Evolutionary conservation across 352 stramenopile species (phyloP).

Genomic region (Pythium dissotocum): DNA sequence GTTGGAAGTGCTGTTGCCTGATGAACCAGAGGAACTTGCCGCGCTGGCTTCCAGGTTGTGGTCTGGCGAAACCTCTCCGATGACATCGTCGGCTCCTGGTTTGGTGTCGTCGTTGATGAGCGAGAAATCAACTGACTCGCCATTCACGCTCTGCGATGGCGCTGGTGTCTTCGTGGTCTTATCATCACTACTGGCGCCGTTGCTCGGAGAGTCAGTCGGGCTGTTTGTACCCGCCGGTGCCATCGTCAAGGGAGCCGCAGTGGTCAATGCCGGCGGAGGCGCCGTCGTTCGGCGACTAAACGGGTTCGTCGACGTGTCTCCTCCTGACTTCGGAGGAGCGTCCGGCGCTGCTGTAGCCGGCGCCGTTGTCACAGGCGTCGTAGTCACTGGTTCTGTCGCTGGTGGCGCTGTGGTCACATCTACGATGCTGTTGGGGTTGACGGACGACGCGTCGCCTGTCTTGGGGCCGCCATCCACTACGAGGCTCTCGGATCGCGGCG

Average conservation of each 20-base stretch:
- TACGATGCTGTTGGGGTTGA: conserved; percentile 12
- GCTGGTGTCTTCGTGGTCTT: not conserved
- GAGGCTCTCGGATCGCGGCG: conserved; percentile 14
- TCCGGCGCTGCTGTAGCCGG: not conserved
- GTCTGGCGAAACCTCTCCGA: conserved; percentile 10
- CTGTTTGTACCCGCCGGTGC: not conserved
- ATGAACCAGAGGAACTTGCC: not conserved
- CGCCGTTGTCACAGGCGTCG: not conserved
- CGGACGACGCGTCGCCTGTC: conserved; percentile 2
- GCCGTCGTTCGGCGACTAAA: conserved; percentile 6
- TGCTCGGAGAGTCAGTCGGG: not conserved
- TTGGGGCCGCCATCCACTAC: conserved; percentile 17
- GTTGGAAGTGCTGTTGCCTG: not conserved
- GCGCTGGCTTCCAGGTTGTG: not conserved
- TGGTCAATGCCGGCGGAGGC: not conserved
- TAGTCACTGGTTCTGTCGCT: not conserved
- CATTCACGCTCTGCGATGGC: conserved; percentile 1
- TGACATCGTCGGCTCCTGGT: conserved; percentile 4
- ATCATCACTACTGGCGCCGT: not conserved
- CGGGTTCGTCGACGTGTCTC: conserved; percentile 22
- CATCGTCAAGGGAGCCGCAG: not conserved
- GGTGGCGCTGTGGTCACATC: not conserved
- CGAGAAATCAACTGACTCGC: conserved; percentile 21
- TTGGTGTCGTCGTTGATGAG: conserved; percentile 11
- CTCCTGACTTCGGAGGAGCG: conserved; percentile 19